A percentile compares a stretch with the other conserved stretches of the same genome.
Conservation (phyloP, 2,329 filamentous ascomycete species). For the Elsinoe batatas region DNA sequence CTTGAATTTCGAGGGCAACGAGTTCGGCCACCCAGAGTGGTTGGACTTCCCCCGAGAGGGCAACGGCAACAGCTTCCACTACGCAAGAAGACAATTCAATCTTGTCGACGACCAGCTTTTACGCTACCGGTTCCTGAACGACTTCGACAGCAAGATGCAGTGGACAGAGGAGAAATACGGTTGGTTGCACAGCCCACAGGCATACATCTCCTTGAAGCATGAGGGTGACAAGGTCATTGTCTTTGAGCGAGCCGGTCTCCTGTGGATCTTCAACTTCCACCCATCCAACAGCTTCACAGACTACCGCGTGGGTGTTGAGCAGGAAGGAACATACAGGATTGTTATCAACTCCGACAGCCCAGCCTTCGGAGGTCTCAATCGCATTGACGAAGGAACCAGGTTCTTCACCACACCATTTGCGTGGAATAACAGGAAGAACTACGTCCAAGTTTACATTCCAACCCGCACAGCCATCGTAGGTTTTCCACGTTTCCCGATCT, state of each 20-base stretch:
- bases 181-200: constrained; percentile 78
- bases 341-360: constrained; percentile 72
- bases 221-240: constrained; percentile 90
- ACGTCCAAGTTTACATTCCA: constrained; percentile 84
- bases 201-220: constrained; percentile 88
- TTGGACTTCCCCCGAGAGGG: constrained; percentile 93
- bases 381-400: constrained; percentile 67
- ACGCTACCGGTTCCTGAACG: constrained; percentile 83
- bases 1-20: constrained; percentile 97
- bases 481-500: constrained; percentile 16
- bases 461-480: constrained; percentile 71
- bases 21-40: constrained; percentile 98
- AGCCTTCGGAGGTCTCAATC: constrained; percentile 67
- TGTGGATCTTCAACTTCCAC: constrained; percentile 97
- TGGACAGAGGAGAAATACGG: constrained; percentile 76
- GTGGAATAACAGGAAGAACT: constrained; percentile 88
- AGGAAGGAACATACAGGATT: constrained; percentile 73
- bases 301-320: constrained; percentile 82
- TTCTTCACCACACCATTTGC: constrained; percentile 87
- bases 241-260: constrained; percentile 79
- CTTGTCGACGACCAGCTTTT: constrained; percentile 76
- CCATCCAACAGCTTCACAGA: constrained; percentile 75
- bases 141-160: constrained; percentile 92
- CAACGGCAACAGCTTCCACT: constrained; percentile 31
- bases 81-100: constrained; percentile 70